Evolutionary conservation across 2,329 filamentous ascomycete genomes (phyloP).

Genomic region (Ceratocystis cubensis): DNA sequence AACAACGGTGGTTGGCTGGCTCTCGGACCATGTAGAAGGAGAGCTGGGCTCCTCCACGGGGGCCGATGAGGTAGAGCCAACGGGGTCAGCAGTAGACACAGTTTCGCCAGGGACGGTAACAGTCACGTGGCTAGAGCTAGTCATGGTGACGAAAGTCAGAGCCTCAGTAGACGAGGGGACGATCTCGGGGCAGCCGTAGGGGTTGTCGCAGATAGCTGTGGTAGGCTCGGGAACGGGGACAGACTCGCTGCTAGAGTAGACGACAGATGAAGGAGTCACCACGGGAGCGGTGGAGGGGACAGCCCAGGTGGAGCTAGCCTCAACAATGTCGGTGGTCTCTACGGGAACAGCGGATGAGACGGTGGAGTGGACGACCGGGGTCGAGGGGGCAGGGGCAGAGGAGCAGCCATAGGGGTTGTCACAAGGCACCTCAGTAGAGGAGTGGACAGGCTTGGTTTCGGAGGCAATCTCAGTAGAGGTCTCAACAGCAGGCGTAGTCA

Average conservation of each 20-base stretch:
- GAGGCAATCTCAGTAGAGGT: neutral
- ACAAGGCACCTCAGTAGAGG: conserved; percentile 5
- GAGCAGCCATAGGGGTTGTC: conserved; percentile 17
- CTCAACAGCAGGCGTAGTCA: neutral
- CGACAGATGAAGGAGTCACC: conserved; percentile 7
- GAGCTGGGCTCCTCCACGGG: neutral
- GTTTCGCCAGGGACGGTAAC: conserved; percentile 16
- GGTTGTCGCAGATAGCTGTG: conserved; percentile 5
- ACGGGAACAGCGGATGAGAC: conserved; percentile 12
- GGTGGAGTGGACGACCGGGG: neutral
- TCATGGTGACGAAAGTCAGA: conserved; percentile 18
- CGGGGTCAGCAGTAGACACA: conserved; percentile 3
- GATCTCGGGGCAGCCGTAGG: conserved; percentile 19
- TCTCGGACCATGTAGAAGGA: conserved; percentile 1
- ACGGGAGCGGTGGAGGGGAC: conserved; percentile 11
- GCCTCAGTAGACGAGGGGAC: conserved; percentile 11
- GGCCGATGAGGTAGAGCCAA: conserved; percentile 2
- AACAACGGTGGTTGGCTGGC: neutral
- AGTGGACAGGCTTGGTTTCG: neutral
- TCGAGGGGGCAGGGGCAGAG: neutral
- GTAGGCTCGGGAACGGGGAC: conserved; percentile 5
- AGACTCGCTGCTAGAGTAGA: neutral
- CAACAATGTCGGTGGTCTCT: neutral
- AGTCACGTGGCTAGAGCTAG: conserved; percentile 14
- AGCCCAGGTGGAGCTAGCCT: conserved; percentile 15